phyloP scores from a whole-genome alignment of 345 rosid species.

The Cardamine chenopodiifolia region DNA sequence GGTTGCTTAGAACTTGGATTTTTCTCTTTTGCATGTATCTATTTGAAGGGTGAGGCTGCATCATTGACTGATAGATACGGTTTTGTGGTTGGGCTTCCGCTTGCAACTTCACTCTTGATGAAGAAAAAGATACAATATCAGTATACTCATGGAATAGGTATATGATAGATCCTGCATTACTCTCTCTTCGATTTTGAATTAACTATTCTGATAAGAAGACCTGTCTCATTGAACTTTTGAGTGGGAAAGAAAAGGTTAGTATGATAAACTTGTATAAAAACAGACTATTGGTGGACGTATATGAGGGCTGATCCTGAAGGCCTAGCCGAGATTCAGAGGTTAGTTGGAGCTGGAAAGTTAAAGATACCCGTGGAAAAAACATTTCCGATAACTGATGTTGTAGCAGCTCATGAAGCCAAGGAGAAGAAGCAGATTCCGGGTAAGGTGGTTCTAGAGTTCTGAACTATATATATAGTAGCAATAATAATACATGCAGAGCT shows the following conservation, averaged over 20 bases:
- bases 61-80: constrained; percentile 83
- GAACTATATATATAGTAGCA: constrained; percentile 38
- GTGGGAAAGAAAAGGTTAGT: background rate
- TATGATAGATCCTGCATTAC: constrained; percentile 16
- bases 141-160: constrained; percentile 91
- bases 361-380: constrained; percentile 83
- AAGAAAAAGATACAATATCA: constrained; percentile 79
- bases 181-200: background rate
- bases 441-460: constrained; percentile 82
- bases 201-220: background rate
- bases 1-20: constrained; percentile 18
- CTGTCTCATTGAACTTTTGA: background rate
- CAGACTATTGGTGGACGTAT: constrained; percentile 84
- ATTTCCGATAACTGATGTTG: constrained; percentile 68
- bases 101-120: constrained; percentile 67
- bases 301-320: constrained; percentile 97
- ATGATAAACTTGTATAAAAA: background rate
- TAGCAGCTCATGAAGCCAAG: constrained; percentile 88
- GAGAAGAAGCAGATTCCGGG: constrained; percentile 69
- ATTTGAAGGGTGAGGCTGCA: constrained; percentile 85
- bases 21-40: constrained; percentile 8
- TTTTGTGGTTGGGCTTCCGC: constrained; percentile 76
- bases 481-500: constrained; percentile 30
- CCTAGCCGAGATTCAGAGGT: constrained; percentile 64
- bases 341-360: constrained; percentile 77